Base-by-base conservation (phyloP, 768 basidiomycete genomes). In the Naganishia vaughanmartiniae region DNA sequence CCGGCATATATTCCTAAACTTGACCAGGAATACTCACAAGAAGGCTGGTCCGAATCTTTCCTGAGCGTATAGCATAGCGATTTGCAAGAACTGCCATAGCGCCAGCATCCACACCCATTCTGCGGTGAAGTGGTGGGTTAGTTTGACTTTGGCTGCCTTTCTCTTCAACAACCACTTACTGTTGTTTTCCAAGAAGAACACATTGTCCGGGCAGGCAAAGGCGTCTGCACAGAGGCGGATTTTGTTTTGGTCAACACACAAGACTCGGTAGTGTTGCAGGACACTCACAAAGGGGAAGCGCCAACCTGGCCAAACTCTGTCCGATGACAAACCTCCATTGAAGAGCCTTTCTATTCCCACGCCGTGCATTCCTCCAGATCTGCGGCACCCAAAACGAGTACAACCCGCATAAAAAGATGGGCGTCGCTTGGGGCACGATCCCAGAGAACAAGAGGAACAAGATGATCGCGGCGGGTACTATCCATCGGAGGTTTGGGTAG, bases 341-440 rank as follows among this genome's bases (percentile, higher is more conserved):
- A 53, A 95, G 77, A 0, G 89, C 89, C 76, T 89, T 89, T 10
- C 85, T 84, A 70, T 90, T 85, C 11, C 89, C 89, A 28, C 90
- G 85, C 26, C 85, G 85, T 19, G 85, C 87, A 19, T 91, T 90
- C 28, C 93, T 85, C 66, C 89, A 83, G 57, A 96, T 91, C 80
- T 94, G 93, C 4, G 91, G 89, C 5, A 89, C 74, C 93, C 93
- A 96, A 76, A 93, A 85, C 7, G 89, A 89, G 80, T 94, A 92
- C 68, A 91, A 85, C 31, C 83, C 78, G 12, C 84, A 86, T 39
- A 93, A 89, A 73, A 74, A 90, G 83, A 10, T 88, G 85, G 54
- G 91, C 86, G 26, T 87, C 87, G 75, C 90, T 75, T 65, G 69
- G 7, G 79, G 76, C 1, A 70, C 34, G 10, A 74, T 53, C 15